Conservation (phyloP, 805 yeast genomes). For the Ogataea philodendri region DNA sequence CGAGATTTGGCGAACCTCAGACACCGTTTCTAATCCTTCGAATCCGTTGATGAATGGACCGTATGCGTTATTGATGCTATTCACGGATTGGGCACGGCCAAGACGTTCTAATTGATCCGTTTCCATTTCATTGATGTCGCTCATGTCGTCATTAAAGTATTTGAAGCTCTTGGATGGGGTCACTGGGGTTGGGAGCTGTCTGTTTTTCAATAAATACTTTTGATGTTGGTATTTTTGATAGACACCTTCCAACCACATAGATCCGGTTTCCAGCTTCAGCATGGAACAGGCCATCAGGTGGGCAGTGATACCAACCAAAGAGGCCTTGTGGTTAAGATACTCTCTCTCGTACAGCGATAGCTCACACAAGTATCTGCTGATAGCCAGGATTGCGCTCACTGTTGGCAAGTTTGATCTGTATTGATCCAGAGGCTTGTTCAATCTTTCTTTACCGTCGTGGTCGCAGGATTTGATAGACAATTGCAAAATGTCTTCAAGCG, state of each 20-base stretch:
- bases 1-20: conserved; percentile 41
- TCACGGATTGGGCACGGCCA: conserved; percentile 3
- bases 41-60: conserved; percentile 52
- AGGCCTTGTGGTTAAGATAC: conserved; percentile 43
- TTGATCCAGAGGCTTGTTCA: conserved; percentile 27
- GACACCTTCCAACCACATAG: conserved; percentile 33
- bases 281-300: conserved; percentile 54
- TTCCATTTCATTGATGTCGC: conserved; percentile 14
- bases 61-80: conserved; percentile 37
- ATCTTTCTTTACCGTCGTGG: conserved; percentile 33
- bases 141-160: conserved; percentile 19
- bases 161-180: conserved; percentile 25
- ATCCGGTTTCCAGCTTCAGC: conserved; percentile 46
- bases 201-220: conserved; percentile 12
- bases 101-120: conserved; percentile 12
- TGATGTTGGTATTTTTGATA: conserved; percentile 15
- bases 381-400: conserved; percentile 53
- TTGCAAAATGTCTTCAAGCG: conserved; percentile 52
- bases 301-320: conserved; percentile 49
- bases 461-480: conserved; percentile 36
- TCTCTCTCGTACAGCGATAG: conserved; percentile 48
- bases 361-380: conserved; percentile 54
- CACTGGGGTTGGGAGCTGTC: conserved; percentile 26
- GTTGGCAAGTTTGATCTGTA: conserved; percentile 36
- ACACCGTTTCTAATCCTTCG: conserved; percentile 39